These are phyloP conservation scores for Pseudogymnoascus sp. DNA, from an alignment of 2,329 filamentous ascomycete genomes.

Conservation along the genomic window DNA sequence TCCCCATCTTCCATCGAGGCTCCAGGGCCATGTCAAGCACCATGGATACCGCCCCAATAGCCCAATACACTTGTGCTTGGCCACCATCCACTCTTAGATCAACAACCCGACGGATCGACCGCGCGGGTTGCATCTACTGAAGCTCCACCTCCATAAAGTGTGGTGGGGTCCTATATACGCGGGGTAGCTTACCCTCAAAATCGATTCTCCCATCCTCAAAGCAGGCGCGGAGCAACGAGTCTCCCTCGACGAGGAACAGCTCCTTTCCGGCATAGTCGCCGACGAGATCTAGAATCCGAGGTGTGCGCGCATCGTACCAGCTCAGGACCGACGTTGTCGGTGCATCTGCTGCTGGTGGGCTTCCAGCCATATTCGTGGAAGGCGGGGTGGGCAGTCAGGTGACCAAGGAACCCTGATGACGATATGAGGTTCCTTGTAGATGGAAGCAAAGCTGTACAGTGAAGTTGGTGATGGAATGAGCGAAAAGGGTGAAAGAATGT, in stretches of 20 bases:
- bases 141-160: not conserved
- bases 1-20: not conserved
- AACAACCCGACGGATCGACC: not conserved
- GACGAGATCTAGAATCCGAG: conserved; percentile 56
- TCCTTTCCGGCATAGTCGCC: conserved; percentile 72
- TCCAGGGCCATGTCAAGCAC: not conserved
- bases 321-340: conserved; percentile 19
- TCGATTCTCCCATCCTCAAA: conserved; percentile 59
- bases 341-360: not conserved
- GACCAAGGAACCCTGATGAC: conserved; percentile 6
- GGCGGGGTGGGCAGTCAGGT: conserved; percentile 8
- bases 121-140: not conserved
- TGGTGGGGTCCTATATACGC: not conserved
- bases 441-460: conserved; percentile 3
- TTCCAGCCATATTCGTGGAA: conserved; percentile 11
- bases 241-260: conserved; percentile 66
- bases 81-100: not conserved
- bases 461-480: not conserved
- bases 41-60: not conserved
- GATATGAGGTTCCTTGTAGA: conserved; percentile 10
- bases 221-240: conserved; percentile 61
- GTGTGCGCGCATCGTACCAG: conserved; percentile 39
- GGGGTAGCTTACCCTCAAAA: conserved; percentile 42
- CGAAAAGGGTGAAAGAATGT: not conserved
- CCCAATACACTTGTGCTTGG: not conserved